Percentiles rank a stretch among this genome's conserved stretches.
phyloP scores from a whole-genome alignment of 306 rosid species.

The Castanea sativa region DNA sequence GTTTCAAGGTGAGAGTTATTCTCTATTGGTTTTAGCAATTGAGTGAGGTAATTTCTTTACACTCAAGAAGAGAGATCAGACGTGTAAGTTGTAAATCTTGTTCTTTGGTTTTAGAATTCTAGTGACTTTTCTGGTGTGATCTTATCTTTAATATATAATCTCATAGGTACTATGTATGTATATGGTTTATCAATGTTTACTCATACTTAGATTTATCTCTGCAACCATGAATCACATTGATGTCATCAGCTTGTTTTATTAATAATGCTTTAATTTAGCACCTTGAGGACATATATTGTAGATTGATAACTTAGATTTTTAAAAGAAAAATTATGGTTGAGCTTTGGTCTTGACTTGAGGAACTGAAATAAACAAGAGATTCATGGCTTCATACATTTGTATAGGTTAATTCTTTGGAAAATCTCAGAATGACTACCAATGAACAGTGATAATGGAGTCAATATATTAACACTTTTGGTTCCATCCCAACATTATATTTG shows the following conservation, averaged over 20 bases:
- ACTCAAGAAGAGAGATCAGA: slow-evolving; percentile 54
- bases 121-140: slow-evolving; percentile 37
- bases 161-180: slow-evolving; percentile 47
- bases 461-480: too few relatives aligned
- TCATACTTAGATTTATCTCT: not conserved
- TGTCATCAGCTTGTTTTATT: not conserved
- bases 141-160: slow-evolving; percentile 38
- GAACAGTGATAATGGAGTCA: too few relatives aligned
- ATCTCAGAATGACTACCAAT: too few relatives aligned
- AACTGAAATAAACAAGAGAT: not conserved
- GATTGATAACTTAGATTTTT: too few relatives aligned
- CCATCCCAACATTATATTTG: too few relatives aligned
- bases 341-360: not conserved
- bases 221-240: not conserved
- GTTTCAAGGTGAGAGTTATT: slow-evolving; percentile 27
- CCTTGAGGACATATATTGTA: too few relatives aligned
- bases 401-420: too few relatives aligned
- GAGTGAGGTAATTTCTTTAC: slow-evolving; percentile 54
- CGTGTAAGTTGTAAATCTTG: slow-evolving; percentile 54
- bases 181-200: slow-evolving; percentile 32
- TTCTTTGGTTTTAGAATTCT: slow-evolving; percentile 37
- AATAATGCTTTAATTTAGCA: not conserved
- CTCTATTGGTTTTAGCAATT: slow-evolving; percentile 45
- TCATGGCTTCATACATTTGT: too few relatives aligned
- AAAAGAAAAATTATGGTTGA: not conserved